Base-by-base conservation (phyloP, 306 rosid genomes). In the Quercus mongolica region DNA sequence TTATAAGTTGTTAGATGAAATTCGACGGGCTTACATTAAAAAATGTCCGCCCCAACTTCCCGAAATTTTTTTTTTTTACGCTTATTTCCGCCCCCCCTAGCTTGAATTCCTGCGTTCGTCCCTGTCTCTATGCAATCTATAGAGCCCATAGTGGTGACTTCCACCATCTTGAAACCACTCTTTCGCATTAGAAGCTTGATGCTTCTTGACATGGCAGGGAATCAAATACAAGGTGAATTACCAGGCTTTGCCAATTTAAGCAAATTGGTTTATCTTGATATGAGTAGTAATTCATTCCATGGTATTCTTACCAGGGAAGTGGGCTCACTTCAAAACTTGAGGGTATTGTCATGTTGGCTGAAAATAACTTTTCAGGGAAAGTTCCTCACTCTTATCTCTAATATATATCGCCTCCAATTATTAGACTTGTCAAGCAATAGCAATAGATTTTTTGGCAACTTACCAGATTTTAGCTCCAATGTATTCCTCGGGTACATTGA, bases 381-480 rank as follows among this genome's bases (percentile, higher is more conserved):
- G 30, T 82, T 44, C 85, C 75, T 5, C 30, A 65, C 41, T 77
- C 82, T 7, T 7, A 72, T 77, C 78, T 62, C 85, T 1, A 25
- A 54, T 2, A 82, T 82, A 12, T 68, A 64, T 56, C 75, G 78
- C 56, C 81, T 82, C n/a, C 75, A 52, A 1, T 41, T 82, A 61
- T n/a, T 82, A 61, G 81, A 82, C 78, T 44, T 77, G 49, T 82
- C 85, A 3, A 64, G 25, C 5, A 82, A 82, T 74, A 23, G 25
- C 0, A 23, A 23, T 23, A 72, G 75, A 26, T 58, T 82, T 63
- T 77, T 74, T 0, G 81, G 85, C 13, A 18, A 68, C 30, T 56
- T 82, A 28, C 81, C 82, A 33, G 44, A 54, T 33, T 63, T 82
- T 64, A 61, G 30, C 56, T 76, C 56, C 14, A 41, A 12, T 54